Evolutionary conservation across 768 basidiomycete genomes (phyloP), one percentile per base, ranked within the genome.

Genomic region (Lentinula sp.): DNA sequence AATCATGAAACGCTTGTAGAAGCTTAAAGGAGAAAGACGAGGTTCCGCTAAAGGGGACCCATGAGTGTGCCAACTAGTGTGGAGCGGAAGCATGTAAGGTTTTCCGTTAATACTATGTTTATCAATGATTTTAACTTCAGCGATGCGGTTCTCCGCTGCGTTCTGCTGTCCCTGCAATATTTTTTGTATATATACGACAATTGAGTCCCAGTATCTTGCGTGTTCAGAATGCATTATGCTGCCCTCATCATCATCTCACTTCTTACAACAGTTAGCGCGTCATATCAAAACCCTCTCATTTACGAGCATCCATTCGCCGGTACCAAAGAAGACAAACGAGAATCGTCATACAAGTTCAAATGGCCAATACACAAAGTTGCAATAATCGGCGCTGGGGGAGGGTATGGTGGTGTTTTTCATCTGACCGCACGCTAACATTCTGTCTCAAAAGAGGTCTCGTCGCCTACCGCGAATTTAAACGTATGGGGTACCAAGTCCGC

Each of bases 361-460:
- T 72, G 73, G 69, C 74, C 75, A 6, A 73, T 79, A 36, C 68
- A 68, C 7, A 72, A 66, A 46, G 74, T 77, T 16, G 76, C 76
- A 12, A 72, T 79, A 61, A 74, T 79, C 20, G 76, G 76, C 2
- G 74, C 76, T 16, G 77, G 77, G 45, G 73, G 73, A 16, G 73
- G 76, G 76, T 77, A 49, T n/a, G 72, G 67, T 7, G 12, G 33
- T 28, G 3, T n/a, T 6, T 50, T 37, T 9, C 16, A 8, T 28
- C 9, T 33, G 23, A 32, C 12, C 32, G 8, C 13, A 13, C 46
- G 15, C 15, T 28, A 50, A 48, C 32, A 6, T 18, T 50, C 28
- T 3, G 9, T 49, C 12, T 12, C 12, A n/a, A 41, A 59, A 78
- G 77, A n/a, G 74, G 75, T 15, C 63, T 78, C 8, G 67, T 75